phyloP scores from a whole-genome alignment of 164 flowering plant species.

The Magnolia sinica region DNA sequence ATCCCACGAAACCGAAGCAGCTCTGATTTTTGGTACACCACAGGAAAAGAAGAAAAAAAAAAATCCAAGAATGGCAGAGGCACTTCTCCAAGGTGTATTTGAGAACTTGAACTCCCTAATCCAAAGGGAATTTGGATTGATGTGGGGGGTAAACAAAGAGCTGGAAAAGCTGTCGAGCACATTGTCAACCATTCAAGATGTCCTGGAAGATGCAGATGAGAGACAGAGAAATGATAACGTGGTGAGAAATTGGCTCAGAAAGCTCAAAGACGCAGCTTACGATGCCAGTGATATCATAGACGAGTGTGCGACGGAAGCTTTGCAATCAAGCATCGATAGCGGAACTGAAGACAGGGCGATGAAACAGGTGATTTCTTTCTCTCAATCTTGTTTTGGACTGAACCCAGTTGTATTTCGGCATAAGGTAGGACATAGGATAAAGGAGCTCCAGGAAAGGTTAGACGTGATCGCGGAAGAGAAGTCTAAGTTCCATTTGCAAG shows the following conservation, averaged over 20 bases:
- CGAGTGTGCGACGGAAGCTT: not conserved
- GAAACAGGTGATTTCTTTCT: not conserved
- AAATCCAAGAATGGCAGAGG: too few relatives aligned
- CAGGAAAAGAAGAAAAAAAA: too few relatives aligned
- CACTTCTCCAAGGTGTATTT: not conserved
- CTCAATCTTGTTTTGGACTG: not conserved
- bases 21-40: too few relatives aligned
- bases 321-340: not conserved
- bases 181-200: not conserved
- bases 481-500: not conserved
- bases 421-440: not conserved
- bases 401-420: not conserved
- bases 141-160: conserved; percentile 9
- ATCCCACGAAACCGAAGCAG: too few relatives aligned
- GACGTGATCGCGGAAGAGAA: conserved; percentile 6
- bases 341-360: not conserved
- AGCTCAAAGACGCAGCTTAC: conserved; percentile 9
- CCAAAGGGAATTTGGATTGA: not conserved
- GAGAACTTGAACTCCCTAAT: not conserved
- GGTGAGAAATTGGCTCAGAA: conserved; percentile 6
- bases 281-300: conserved; percentile 5
- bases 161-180: conserved; percentile 1
- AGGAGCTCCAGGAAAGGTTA: not conserved
- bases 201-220: conserved; percentile 10
- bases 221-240: not conserved